A percentile compares a stretch with the other conserved stretches of the same genome.
Evolutionary conservation across 2,329 filamentous ascomycete species (phyloP).

Genomic region (Fusarium lyarnte): DNA sequence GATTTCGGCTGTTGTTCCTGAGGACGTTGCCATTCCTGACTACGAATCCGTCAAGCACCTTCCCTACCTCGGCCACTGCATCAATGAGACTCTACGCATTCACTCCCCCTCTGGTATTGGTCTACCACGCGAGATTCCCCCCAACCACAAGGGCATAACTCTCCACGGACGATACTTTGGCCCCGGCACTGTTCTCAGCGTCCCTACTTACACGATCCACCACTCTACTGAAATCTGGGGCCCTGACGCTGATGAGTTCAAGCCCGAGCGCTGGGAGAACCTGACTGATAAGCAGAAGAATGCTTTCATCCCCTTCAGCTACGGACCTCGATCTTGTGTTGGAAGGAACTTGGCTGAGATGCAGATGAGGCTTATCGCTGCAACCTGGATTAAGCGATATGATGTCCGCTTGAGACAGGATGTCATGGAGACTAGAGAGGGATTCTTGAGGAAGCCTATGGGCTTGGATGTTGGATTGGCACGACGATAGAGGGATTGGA

Average conservation of each 20-base stretch:
- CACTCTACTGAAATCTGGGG: slow-evolving; percentile 80
- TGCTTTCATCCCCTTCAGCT: slow-evolving; percentile 79
- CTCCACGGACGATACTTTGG: slow-evolving; percentile 78
- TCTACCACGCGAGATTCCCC: slow-evolving; percentile 78
- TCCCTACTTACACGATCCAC: slow-evolving; percentile 85
- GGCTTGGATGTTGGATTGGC: slow-evolving; percentile 59
- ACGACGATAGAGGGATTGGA: background rate
- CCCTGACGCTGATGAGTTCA: slow-evolving; percentile 74
- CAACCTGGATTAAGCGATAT: slow-evolving; percentile 69
- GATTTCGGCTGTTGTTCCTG: slow-evolving; percentile 74
- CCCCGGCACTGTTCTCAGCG: slow-evolving; percentile 78
- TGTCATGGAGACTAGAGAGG: slow-evolving; percentile 78
- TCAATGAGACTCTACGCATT: slow-evolving; percentile 86
- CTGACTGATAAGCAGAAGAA: slow-evolving; percentile 74
- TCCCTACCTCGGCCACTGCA: slow-evolving; percentile 77
- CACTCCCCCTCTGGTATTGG: slow-evolving; percentile 89
- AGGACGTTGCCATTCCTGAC: slow-evolving; percentile 69
- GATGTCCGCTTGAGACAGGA: slow-evolving; percentile 63
- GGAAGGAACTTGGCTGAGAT: slow-evolving; percentile 88
- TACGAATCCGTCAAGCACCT: slow-evolving; percentile 79
- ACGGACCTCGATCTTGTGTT: slow-evolving; percentile 75
- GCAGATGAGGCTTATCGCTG: slow-evolving; percentile 82
- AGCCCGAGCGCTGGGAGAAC: slow-evolving; percentile 76
- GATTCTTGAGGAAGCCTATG: slow-evolving; percentile 83
- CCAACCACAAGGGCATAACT: slow-evolving; percentile 68